Base-by-base conservation (phyloP, 495 filamentous ascomycete genomes). In the Annulohypoxylon bovei region DNA sequence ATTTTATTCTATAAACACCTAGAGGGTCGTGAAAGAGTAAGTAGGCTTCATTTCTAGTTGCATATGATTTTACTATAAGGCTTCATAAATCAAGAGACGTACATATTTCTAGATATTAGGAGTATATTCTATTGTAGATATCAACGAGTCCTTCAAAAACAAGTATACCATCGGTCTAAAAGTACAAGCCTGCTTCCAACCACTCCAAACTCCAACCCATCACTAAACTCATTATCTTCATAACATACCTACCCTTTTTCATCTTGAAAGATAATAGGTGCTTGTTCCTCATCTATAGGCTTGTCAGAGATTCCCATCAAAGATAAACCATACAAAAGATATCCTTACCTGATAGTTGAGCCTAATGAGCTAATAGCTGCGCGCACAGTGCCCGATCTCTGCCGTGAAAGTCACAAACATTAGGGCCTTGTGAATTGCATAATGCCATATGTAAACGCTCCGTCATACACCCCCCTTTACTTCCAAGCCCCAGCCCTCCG, bases 401-500 rank as follows among this genome's bases (percentile, higher is more conserved):
- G 1, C 5, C 42, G 9, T 6, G 1, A 22, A 25, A 11, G 23
- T 8, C 6, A 12, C 22, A 32, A 8, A 25, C 23, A 5, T 27
- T 22, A 22, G 16, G n/a, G 4, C 39, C 39, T 4, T 20, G 12
- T 14, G 39, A 44, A n/a, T 18, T 44, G 25, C 27, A 23, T 9
- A 47, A 40, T 3, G n/a, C 1, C n/a, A 12, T 1, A 42, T 18
- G 2, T 6, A 12, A 18, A 18, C 18, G 3, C 1, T 22, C 1
- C 23, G n/a, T n/a, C n/a, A n/a, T n/a, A n/a, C 47, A 12, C 47
- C 4, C 3, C 0, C 49, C 16, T 18, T 83, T 76, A 86, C 77
- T 84, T 88, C 81, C 92, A 93, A 66, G 93, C 89, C 7, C 93
- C 94, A 3, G 93, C 94, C 76, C 93, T 83, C 56, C 81, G 86